Conservation (phyloP, 805 yeast genomes). For the Tanozyma kutaoensis region DNA sequence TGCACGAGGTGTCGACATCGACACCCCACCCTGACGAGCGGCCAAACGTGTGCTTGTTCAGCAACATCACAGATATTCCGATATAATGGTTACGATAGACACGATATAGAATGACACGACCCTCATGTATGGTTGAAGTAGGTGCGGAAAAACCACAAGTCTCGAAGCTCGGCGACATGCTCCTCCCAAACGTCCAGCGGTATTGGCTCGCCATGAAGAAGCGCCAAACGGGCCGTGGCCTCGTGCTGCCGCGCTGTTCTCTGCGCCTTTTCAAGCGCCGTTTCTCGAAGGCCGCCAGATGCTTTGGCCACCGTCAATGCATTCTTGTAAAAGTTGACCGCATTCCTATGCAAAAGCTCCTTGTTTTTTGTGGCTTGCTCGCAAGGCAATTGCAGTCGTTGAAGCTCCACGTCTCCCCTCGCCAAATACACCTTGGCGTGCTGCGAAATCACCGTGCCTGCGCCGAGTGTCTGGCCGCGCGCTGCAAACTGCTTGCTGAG, state of each 20-base stretch:
- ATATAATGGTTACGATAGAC: too few relatives aligned
- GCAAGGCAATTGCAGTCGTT: conserved; percentile 22
- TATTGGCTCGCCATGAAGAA: too few relatives aligned
- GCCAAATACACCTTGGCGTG: conserved; percentile 32
- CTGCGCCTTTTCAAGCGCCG: conserved; percentile 25
- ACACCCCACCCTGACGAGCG: conserved; percentile 12
- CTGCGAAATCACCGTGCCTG: conserved; percentile 20
- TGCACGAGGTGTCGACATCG: conserved; percentile 14
- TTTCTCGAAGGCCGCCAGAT: conserved; percentile 40
- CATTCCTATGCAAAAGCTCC: conserved; percentile 21
- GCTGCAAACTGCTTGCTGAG: conserved; percentile 5
- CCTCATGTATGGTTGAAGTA: too few relatives aligned
- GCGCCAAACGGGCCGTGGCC: conserved; percentile 30
- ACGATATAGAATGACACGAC: too few relatives aligned
- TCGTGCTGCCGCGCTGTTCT: conserved; percentile 30
- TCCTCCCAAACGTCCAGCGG: too few relatives aligned
- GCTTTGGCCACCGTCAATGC: conserved; percentile 30
- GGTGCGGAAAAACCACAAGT: too few relatives aligned
- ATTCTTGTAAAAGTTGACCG: conserved; percentile 29
- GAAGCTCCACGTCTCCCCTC: conserved; percentile 39
- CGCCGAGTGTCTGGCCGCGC: conserved; percentile 8
- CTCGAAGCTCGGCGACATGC: too few relatives aligned
- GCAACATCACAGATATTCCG: conserved; percentile 22
- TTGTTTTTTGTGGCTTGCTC: conserved; percentile 17
- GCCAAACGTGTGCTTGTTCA: conserved; percentile 10